Percentiles rank a stretch among this genome's conserved stretches.
Evolutionary conservation across 768 basidiomycete species (phyloP).

Genomic region (Hygrocybe punicea): DNA sequence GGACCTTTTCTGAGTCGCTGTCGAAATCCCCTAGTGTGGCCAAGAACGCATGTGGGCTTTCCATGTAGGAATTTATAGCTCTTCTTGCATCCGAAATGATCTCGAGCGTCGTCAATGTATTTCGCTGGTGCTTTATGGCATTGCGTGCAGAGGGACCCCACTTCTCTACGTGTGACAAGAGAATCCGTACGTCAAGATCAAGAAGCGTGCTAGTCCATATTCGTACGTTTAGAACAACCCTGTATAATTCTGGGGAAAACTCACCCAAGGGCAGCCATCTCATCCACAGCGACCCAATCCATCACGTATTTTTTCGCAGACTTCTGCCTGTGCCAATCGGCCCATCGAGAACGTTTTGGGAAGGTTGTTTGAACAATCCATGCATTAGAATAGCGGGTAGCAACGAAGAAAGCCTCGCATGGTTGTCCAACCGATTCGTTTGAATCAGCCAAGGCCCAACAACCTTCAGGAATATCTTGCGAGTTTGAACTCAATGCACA

Average conservation of each 20-base stretch:
- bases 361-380: background rate
- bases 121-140: background rate
- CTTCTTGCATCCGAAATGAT: background rate
- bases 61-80: background rate
- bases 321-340: background rate
- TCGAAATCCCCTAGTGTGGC: background rate
- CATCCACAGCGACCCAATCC: background rate
- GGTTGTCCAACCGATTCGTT: background rate
- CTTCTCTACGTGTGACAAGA: background rate
- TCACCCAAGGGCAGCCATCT: background rate
- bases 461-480: background rate
- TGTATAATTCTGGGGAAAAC: background rate
- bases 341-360: background rate
- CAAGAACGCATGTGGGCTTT: background rate
- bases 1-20: background rate
- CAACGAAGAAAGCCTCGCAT: no score
- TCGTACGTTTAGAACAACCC: background rate
- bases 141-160: background rate
- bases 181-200: background rate
- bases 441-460: conserved; percentile 1
- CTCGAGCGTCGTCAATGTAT: background rate
- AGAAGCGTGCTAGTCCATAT: background rate
- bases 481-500: background rate
- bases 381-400: no score
- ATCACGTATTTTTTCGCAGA: background rate